Percentiles rank a stretch among this genome's conserved stretches.
Conservation (phyloP, 805 yeast genomes). For the Ogataea zsoltii region DNA sequence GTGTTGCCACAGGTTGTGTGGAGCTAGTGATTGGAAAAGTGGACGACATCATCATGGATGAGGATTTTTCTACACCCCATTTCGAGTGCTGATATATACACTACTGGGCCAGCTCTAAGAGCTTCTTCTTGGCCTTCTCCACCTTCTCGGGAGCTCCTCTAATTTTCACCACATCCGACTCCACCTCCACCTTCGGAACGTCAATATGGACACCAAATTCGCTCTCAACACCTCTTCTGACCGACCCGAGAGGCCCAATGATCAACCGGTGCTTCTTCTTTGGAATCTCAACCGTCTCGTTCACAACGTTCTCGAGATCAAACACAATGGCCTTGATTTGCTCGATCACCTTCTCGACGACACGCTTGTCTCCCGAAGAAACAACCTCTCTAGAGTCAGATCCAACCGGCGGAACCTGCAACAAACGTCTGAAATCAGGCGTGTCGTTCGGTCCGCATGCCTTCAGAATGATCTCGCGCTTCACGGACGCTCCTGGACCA, state of each 20-base stretch:
- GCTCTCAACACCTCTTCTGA: conserved; percentile 69
- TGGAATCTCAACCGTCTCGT: conserved; percentile 58
- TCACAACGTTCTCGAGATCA: conserved; percentile 59
- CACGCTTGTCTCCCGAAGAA: conserved; percentile 70
- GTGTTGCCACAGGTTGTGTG: too few species aligned
- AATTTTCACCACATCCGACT: conserved; percentile 53
- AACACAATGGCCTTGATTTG: conserved; percentile 63
- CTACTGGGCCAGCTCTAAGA: conserved; percentile 61
- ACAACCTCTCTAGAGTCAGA: conserved; percentile 59
- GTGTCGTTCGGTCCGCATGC: conserved; percentile 72
- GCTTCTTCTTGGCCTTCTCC: conserved; percentile 60
- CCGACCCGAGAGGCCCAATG: conserved; percentile 80
- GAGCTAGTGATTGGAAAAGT: too few species aligned
- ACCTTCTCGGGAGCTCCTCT: conserved; percentile 68
- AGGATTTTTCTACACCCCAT: conserved; percentile 1
- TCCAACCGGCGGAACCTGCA: conserved; percentile 69
- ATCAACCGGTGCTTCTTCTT: conserved; percentile 72
- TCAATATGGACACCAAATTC: conserved; percentile 63
- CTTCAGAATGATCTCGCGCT: conserved; percentile 68
- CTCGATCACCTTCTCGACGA: conserved; percentile 68
- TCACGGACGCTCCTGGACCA: conserved; percentile 75
- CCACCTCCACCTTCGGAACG: conserved; percentile 63
- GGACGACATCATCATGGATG: too few species aligned
- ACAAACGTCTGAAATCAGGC: conserved; percentile 53
- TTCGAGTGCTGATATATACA: conserved; percentile 23